phyloP scores from a whole-genome alignment of 108 stramenopile genomes.

The Nitzschia sp. region DNA sequence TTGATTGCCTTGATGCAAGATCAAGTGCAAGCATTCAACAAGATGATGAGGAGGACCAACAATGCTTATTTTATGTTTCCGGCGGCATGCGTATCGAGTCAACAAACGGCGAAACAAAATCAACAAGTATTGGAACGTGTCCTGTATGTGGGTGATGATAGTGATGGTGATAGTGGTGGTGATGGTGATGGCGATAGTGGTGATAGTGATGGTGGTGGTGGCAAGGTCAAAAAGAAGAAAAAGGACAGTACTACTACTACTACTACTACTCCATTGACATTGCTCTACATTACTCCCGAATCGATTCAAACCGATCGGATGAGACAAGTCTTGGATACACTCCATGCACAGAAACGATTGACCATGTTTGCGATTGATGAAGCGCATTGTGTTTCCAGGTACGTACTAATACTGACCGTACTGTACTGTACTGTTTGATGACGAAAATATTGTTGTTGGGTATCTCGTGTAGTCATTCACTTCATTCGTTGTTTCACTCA shows the following conservation, averaged over 20 bases:
- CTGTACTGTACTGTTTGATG: background rate
- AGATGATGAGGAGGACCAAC: too few species aligned
- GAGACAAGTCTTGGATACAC: conserved; percentile 54
- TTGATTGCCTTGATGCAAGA: conserved; percentile 95
- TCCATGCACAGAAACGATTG: conserved; percentile 66
- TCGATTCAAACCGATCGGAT: conserved; percentile 80
- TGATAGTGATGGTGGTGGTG: too few species aligned
- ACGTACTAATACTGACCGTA: background rate
- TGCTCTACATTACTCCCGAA: conserved; percentile 97
- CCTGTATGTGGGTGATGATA: conserved; percentile 18
- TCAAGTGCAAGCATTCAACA: conserved; percentile 79
- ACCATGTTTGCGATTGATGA: conserved; percentile 95
- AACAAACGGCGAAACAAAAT: conserved; percentile 52
- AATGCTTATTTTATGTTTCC: conserved; percentile 59
- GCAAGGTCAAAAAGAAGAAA: conserved; percentile 17
- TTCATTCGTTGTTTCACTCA: background rate
- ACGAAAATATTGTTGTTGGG: background rate
- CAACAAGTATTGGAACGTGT: conserved; percentile 49
- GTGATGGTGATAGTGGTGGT: too few species aligned
- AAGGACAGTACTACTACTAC: background rate
- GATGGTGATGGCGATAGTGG: too few species aligned
- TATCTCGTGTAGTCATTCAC: background rate
- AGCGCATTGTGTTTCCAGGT: conserved; percentile 91
- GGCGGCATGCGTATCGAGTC: conserved; percentile 63
- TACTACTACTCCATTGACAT: conserved; percentile 33